phyloP scores from a whole-genome alignment of 495 filamentous ascomycete species.

The Venustampulla echinocandica region DNA sequence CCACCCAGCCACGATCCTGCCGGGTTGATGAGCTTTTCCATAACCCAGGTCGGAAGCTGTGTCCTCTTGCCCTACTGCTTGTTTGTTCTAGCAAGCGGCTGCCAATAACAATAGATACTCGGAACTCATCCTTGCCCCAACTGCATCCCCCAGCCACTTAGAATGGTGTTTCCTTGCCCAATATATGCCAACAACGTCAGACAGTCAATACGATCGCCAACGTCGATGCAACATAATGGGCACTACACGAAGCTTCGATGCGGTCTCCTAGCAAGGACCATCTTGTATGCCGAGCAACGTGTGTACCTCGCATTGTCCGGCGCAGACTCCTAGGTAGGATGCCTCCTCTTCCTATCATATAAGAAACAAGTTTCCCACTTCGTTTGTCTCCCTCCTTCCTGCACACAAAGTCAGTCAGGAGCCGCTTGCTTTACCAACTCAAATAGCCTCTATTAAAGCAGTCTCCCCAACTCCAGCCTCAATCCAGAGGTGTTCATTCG shows the following conservation, averaged over 20 bases:
- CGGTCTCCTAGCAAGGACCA: background rate
- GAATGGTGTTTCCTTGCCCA: background rate
- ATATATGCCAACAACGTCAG: background rate
- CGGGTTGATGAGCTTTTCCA: too few species aligned
- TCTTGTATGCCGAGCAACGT: background rate
- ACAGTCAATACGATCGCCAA: background rate
- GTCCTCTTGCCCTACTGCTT: too few species aligned
- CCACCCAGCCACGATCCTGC: too few species aligned
- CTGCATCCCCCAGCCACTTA: conserved; percentile 1
- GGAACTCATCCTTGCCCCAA: conserved; percentile 3
- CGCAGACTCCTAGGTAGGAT: background rate
- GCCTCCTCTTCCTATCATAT: conserved; percentile 2
- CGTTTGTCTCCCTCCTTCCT: conserved; percentile 10
- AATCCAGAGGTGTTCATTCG: conserved; percentile 22
- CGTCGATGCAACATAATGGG: background rate
- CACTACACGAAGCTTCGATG: too few species aligned
- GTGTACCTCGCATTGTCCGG: conserved; percentile 1
- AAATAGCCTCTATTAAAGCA: conserved; percentile 18
- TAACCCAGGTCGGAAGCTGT: too few species aligned
- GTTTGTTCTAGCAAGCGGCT: too few species aligned
- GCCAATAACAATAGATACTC: too few species aligned
- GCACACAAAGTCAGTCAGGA: too few species aligned
- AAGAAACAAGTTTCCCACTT: conserved; percentile 13
- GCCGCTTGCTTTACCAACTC: too few species aligned
- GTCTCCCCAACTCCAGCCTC: conserved; percentile 14